Base-by-base conservation (phyloP, 2,329 filamentous ascomycete species). In the Microdochium trichocladiopsis region DNA sequence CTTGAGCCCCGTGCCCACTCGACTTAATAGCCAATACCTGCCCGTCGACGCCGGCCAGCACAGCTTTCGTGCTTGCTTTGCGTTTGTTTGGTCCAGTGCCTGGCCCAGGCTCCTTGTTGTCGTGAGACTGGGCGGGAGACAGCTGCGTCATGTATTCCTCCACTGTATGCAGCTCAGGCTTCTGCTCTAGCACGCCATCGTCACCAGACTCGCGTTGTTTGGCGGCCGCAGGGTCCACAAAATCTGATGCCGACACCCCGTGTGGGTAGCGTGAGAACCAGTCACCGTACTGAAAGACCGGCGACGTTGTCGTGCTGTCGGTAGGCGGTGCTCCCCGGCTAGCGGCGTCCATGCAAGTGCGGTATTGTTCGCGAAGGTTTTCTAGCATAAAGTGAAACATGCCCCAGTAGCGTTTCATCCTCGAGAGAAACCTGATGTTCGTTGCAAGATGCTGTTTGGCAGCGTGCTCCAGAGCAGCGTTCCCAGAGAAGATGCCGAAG, bases 371-470 rank as follows among this genome's bases (percentile, higher is more conserved):
- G 54, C 94, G 91, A 33, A 96, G 78, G 62, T 93, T 94, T 65
- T 97, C 92, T 1, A 90, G 87, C 80, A 97, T 92, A 72, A 91
- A 96, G 66, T 96, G 90, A 65, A 97, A 96, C 87, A 96, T 95
- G 55, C 93, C 94, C 94, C 94, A 99, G 63, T 94, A 92, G 55
- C 89, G 89, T 75, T 96, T 96, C 89, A 97, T 95, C 69, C 90
- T 94, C 51, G 87, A 87, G 47, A 99, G 72, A 61, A 94, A 97
- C 63, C 87, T 89, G 61, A 97, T 87, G 58, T 96, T 97, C 57
- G 86, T 88, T 1, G 88, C 84, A 16, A 96, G 75, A 62, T 96
- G 92, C 57, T 85, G 83, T 70, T 95, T 96, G 9, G 90, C 90
- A 9, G 82, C 80, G 12, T 81, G 79, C 66, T 95, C 89, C 49